Conservation (phyloP, 306 rosid species). For the Trifolium fragiferum region DNA sequence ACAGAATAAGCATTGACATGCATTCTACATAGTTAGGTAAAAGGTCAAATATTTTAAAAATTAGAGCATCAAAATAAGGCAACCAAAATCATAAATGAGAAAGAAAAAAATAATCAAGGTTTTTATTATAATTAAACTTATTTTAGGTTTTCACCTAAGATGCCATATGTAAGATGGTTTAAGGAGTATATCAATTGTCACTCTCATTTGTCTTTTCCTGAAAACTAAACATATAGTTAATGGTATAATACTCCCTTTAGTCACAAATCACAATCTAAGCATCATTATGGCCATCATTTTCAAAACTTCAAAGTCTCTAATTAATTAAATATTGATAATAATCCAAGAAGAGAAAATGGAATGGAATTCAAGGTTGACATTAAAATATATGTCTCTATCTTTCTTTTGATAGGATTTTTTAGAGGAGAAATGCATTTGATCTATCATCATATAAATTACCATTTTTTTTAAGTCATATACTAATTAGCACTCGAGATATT, state of each 20-base stretch:
- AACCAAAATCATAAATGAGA: too few relatives aligned
- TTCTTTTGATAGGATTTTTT: conserved; percentile 1
- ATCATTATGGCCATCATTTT: conserved; percentile 48
- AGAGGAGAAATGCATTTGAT: conserved; percentile 22
- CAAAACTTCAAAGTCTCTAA: conserved; percentile 46
- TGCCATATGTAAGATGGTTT: not conserved
- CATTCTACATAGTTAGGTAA: too few relatives aligned
- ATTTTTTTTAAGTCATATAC: too few relatives aligned
- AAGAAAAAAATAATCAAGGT: too few relatives aligned
- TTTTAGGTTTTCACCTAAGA: not conserved
- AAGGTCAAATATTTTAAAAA: too few relatives aligned
- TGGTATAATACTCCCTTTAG: conserved; percentile 35
- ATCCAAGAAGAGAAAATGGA: conserved; percentile 39
- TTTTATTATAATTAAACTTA: too few relatives aligned
- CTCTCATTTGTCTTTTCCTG: conserved; percentile 34
- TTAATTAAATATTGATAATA: conserved; percentile 13
- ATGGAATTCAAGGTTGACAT: conserved; percentile 1
- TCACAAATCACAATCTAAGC: too few relatives aligned
- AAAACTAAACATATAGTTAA: conserved; percentile 12
- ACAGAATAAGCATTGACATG: too few relatives aligned
- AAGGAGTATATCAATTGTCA: conserved; percentile 34
- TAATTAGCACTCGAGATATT: too few relatives aligned
- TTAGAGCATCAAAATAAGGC: too few relatives aligned
- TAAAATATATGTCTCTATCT: conserved; percentile 35
- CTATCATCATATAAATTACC: conserved; percentile 23